Evolutionary conservation across 441 rosid species (phyloP).

Genomic region (Arabidopsis hybrid): DNA sequence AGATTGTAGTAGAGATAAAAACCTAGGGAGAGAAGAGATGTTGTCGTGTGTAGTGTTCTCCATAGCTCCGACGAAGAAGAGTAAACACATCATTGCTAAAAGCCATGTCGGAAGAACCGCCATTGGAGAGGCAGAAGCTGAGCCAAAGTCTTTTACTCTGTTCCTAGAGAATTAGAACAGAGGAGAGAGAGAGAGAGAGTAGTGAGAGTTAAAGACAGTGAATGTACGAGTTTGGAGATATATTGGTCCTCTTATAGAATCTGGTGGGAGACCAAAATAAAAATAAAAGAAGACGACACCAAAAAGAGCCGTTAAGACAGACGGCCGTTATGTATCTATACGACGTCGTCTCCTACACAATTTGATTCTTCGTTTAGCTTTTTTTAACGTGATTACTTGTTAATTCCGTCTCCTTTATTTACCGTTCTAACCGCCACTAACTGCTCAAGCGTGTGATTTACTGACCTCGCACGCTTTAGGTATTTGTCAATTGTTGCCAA

Average conservation of each 20-base stretch:
- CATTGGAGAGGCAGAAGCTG: slow-evolving; percentile 42
- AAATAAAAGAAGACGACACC: slow-evolving; percentile 20
- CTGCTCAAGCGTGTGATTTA: slow-evolving; percentile 42
- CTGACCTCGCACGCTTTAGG: slow-evolving; percentile 34
- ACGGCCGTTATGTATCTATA: slow-evolving; percentile 47
- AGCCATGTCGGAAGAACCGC: slow-evolving; percentile 41
- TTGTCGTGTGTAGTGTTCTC: slow-evolving; percentile 33
- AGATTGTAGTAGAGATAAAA: background rate
- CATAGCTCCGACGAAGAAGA: slow-evolving; percentile 46
- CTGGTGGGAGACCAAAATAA: background rate
- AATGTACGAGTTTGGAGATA: slow-evolving; percentile 42
- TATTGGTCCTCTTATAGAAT: slow-evolving; percentile 38
- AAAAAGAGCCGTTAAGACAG: slow-evolving; percentile 50
- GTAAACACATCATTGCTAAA: slow-evolving; percentile 35
- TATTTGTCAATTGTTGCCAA: background rate
- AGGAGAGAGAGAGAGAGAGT: slow-evolving; percentile 30
- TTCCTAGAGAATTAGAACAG: slow-evolving; percentile 34
- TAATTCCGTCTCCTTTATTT: slow-evolving; percentile 21
- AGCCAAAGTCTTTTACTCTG: slow-evolving; percentile 30
- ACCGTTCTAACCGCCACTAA: slow-evolving; percentile 50
- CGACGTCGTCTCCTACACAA: slow-evolving; percentile 21
- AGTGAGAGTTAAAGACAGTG: slow-evolving; percentile 36
- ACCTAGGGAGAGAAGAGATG: slow-evolving; percentile 44
- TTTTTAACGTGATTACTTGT: slow-evolving; percentile 41
- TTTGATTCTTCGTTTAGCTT: slow-evolving; percentile 19